Evolutionary conservation across 768 basidiomycete species (phyloP).

Genomic region (Tricholomella constricta): DNA sequence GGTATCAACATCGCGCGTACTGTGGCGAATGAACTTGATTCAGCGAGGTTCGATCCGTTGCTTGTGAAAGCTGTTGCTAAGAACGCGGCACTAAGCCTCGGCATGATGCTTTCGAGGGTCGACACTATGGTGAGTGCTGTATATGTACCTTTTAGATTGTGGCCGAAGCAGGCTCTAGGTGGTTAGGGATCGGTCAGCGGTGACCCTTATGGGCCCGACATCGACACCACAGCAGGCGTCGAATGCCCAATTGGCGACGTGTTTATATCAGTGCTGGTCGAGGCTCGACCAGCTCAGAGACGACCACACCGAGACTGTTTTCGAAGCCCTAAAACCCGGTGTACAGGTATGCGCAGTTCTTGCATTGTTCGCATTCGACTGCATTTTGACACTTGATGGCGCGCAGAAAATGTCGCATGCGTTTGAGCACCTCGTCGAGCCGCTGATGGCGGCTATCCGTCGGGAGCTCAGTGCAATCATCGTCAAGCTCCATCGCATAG

Average conservation of each 20-base stretch:
- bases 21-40: constrained; percentile 89
- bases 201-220: constrained; percentile 70
- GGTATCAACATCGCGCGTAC: constrained; percentile 76
- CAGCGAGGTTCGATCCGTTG: constrained; percentile 90
- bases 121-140: constrained; percentile 65
- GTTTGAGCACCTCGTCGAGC: constrained; percentile 62
- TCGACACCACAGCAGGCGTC: constrained; percentile 77
- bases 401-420: constrained; percentile 49
- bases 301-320: constrained; percentile 67
- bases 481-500: constrained; percentile 81
- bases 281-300: constrained; percentile 65
- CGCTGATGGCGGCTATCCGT: constrained; percentile 66
- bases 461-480: constrained; percentile 82
- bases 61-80: constrained; percentile 80
- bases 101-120: constrained; percentile 61
- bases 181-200: constrained; percentile 75
- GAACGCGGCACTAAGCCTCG: constrained; percentile 66
- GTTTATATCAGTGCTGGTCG: constrained; percentile 75
- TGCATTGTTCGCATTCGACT: too few relatives aligned
- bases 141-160: background rate
- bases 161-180: constrained; percentile 44
- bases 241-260: constrained; percentile 80
- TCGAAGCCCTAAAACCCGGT: constrained; percentile 52
- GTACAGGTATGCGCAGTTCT: constrained; percentile 60
- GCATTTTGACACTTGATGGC: background rate